A percentile compares a stretch with the other conserved stretches of the same genome.
phyloP scores from a whole-genome alignment of 768 basidiomycete genomes.

The Kondoa subrosea region DNA sequence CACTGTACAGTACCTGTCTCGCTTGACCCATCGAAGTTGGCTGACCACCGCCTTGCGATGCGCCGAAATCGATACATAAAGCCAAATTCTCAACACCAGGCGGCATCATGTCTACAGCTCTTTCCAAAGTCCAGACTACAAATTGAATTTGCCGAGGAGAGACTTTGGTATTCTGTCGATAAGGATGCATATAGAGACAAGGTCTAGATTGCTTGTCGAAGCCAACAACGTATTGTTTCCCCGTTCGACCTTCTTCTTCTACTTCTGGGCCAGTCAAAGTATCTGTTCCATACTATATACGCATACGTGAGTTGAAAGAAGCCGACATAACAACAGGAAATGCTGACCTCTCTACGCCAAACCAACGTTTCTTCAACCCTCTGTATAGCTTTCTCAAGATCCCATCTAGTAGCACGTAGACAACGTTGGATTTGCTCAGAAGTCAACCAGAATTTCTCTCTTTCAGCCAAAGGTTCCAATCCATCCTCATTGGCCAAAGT shows the following conservation, averaged over 20 bases:
- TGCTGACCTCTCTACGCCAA: conserved; percentile 75
- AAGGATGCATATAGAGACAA: conserved; percentile 44
- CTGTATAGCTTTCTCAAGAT: conserved; percentile 40
- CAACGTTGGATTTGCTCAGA: too few relatives aligned
- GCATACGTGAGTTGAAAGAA: too few relatives aligned
- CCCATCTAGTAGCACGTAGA: conserved; percentile 63
- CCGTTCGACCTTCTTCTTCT: conserved; percentile 61
- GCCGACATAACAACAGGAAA: too few relatives aligned
- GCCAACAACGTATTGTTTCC: conserved; percentile 64
- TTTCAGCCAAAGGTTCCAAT: conserved; percentile 2
- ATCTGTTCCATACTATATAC: conserved; percentile 53
- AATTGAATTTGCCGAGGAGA: conserved; percentile 51
- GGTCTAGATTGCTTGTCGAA: conserved; percentile 29
- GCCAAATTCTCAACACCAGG: conserved; percentile 55
- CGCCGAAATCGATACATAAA: conserved; percentile 28
- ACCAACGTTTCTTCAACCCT: conserved; percentile 54
- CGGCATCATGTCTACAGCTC: conserved; percentile 56
- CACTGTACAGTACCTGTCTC: conserved; percentile 23
- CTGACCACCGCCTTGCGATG: conserved; percentile 21
- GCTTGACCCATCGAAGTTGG: conserved; percentile 27
- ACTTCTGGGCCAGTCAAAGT: conserved; percentile 45
- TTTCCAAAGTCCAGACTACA: conserved; percentile 60
- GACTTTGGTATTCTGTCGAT: conserved; percentile 45
- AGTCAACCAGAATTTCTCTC: too few relatives aligned
- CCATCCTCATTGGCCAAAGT: not conserved